Conservation (phyloP, 345 rosid genomes). For the Ailanthus altissimus region DNA sequence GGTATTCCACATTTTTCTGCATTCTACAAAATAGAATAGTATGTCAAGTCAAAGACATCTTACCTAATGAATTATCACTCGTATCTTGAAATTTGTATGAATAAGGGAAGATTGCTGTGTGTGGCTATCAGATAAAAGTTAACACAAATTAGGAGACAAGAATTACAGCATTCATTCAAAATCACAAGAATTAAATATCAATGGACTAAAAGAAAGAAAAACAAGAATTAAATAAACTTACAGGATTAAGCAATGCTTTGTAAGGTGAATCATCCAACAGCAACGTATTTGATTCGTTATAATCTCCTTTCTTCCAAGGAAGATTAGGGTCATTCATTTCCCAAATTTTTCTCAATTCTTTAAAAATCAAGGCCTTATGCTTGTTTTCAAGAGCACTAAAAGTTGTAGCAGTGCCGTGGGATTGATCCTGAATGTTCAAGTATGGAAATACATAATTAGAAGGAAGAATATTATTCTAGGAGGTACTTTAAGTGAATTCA, state of each 20-base stretch:
- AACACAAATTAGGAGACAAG: constrained; percentile 9
- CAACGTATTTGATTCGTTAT: constrained; percentile 73
- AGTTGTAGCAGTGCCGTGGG: constrained; percentile 58
- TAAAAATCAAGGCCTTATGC: constrained; percentile 70
- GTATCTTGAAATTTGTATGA: constrained; percentile 51
- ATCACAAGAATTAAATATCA: background rate
- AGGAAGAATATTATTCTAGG: constrained; percentile 8
- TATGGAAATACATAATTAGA: background rate
- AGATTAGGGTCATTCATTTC: constrained; percentile 57
- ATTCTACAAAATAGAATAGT: background rate
- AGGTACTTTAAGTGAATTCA: background rate
- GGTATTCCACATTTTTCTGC: background rate
- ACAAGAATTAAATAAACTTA: constrained; percentile 38
- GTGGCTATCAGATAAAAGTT: constrained; percentile 43
- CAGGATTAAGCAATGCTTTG: constrained; percentile 94
- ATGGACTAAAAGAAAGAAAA: constrained; percentile 1
- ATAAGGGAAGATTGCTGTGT: constrained; percentile 76
- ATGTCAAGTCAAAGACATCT: constrained; percentile 4
- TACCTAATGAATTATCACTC: constrained; percentile 69
- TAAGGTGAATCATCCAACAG: constrained; percentile 90
- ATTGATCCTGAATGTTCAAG: constrained; percentile 55
- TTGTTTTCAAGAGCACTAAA: constrained; percentile 63
- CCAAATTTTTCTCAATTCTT: constrained; percentile 77
- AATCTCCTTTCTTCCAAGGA: constrained; percentile 67
- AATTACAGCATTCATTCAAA: background rate